phyloP scores from a whole-genome alignment of 176 grass and related monocot genomes.

The Hordeum marinum region DNA sequence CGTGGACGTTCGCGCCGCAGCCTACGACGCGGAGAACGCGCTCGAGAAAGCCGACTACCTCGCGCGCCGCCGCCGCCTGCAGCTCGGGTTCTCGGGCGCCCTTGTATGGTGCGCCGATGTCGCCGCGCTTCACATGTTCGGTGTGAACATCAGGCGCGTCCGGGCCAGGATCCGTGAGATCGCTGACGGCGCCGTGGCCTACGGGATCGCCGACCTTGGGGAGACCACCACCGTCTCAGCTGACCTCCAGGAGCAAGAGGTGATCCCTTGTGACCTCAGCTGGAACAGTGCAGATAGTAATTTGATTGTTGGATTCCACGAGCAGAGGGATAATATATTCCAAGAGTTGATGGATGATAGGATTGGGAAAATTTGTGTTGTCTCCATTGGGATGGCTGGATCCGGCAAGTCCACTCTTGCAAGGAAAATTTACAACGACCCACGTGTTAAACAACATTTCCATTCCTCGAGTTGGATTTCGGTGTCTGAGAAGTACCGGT shows the following conservation, averaged over 20 bases:
- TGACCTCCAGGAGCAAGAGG: background rate
- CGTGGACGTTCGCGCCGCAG: background rate
- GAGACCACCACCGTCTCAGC: background rate
- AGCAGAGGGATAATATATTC: background rate
- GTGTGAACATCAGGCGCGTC: background rate
- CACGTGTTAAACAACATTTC: background rate
- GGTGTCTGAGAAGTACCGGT: background rate
- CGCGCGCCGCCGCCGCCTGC: background rate
- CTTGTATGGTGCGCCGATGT: background rate
- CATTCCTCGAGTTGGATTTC: background rate
- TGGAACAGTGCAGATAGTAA: background rate
- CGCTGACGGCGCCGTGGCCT: background rate
- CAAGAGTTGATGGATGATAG: background rate
- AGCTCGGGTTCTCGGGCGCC: background rate
- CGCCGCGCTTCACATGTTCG: background rate
- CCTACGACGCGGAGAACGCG: background rate
- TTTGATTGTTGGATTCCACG: background rate
- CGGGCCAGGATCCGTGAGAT: background rate
- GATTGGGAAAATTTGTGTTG: background rate
- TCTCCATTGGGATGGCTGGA: background rate
- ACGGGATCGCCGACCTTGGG: background rate
- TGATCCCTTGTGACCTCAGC: background rate
- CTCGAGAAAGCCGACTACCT: background rate
- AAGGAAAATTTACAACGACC: background rate
- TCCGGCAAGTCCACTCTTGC: background rate